A percentile compares a stretch with the other conserved stretches of the same genome.
phyloP scores from a whole-genome alignment of 2,329 filamentous ascomycete species.

The Trichoderma breve region DNA sequence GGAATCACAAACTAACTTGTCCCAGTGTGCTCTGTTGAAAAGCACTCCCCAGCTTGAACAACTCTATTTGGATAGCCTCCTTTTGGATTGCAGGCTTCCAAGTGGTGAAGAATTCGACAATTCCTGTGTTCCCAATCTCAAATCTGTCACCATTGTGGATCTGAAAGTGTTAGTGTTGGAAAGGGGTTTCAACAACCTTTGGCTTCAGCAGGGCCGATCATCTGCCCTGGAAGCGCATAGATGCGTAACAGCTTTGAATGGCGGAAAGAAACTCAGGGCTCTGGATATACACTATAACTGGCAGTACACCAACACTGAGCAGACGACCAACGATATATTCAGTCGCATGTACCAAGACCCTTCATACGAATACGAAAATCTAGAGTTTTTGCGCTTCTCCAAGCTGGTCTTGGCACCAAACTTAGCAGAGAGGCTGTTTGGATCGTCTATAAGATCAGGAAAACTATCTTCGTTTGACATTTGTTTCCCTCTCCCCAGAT shows the following conservation, averaged over 20 bases:
- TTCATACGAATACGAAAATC: conserved; percentile 25
- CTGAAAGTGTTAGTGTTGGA: background rate
- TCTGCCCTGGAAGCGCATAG: background rate
- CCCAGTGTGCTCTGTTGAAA: background rate
- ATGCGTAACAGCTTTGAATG: conserved; percentile 7
- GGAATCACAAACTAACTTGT: background rate
- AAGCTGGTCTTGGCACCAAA: conserved; percentile 28
- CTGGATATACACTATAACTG: conserved; percentile 33
- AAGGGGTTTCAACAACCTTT: background rate
- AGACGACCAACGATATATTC: background rate
- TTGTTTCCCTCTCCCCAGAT: conserved; percentile 33
- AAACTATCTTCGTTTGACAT: conserved; percentile 38
- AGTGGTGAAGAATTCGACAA: background rate
- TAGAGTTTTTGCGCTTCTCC: conserved; percentile 32
- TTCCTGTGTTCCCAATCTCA: background rate
- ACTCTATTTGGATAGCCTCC: background rate
- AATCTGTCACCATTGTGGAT: background rate
- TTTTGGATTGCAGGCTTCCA: background rate
- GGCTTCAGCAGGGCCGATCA: background rate
- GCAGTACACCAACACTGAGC: background rate
- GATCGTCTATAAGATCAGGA: conserved; percentile 27
- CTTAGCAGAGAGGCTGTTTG: conserved; percentile 28
- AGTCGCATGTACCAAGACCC: background rate
- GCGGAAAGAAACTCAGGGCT: conserved; percentile 27
- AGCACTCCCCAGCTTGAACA: conserved; percentile 1